phyloP scores from a whole-genome alignment of 441 rosid genomes.

The Manihot esculenta region DNA sequence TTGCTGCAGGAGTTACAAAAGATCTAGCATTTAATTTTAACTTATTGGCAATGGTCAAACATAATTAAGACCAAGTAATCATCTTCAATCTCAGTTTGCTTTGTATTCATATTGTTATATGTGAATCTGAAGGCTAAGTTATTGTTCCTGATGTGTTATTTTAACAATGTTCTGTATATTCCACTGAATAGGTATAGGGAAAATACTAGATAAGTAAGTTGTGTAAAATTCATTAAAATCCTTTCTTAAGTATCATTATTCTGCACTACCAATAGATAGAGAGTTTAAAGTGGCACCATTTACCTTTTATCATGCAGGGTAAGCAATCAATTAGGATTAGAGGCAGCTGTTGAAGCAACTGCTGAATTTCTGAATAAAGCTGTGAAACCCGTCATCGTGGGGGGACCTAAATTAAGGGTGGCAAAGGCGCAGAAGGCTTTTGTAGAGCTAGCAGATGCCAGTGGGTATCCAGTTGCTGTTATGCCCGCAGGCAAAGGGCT shows the following conservation, averaged over 20 bases:
- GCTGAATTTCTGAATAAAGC: slow-evolving; percentile 61
- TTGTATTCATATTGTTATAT: neutral
- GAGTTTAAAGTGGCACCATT: neutral
- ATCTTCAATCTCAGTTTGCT: neutral
- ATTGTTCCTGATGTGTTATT: no score
- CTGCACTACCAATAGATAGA: neutral
- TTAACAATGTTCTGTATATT: no score
- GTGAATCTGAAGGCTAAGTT: neutral
- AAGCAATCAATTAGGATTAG: slow-evolving; percentile 59
- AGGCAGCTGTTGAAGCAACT: slow-evolving; percentile 71
- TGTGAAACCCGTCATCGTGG: slow-evolving; percentile 71
- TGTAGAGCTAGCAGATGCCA: slow-evolving; percentile 53
- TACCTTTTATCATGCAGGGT: slow-evolving; percentile 32
- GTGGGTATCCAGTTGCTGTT: slow-evolving; percentile 56
- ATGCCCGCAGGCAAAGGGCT: slow-evolving; percentile 79
- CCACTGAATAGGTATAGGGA: no score
- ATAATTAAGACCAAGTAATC: neutral
- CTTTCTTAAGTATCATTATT: neutral
- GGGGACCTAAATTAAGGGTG: slow-evolving; percentile 65
- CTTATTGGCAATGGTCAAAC: neutral
- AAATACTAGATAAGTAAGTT: neutral
- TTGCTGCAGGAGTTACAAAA: neutral
- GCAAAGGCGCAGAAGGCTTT: slow-evolving; percentile 51
- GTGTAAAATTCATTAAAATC: neutral
- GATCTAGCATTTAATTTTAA: no score